Evolutionary conservation across 176 grass and related monocot species (phyloP).

Genomic region (Aegilops bicornis): DNA sequence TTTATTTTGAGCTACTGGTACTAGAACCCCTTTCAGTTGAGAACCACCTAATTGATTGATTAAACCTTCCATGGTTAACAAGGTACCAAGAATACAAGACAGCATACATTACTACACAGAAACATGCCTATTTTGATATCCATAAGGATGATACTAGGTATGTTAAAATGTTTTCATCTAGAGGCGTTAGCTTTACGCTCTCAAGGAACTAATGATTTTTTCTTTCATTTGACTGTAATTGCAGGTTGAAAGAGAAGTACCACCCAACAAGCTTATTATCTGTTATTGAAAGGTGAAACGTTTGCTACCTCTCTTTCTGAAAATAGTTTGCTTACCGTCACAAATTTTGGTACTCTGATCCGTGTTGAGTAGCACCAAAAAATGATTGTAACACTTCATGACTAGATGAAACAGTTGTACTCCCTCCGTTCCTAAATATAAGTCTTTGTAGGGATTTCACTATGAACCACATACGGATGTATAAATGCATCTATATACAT

Average conservation of each 20-base stretch:
- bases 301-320: constrained; percentile 12
- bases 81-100: constrained; percentile 80
- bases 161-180: neutral
- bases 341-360: neutral
- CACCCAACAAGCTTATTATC: constrained; percentile 80
- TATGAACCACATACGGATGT: too few relatives aligned
- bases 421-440: too few relatives aligned
- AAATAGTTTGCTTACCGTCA: neutral
- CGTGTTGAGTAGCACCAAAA: neutral
- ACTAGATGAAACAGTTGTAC: neutral
- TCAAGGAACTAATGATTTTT: constrained; percentile 1
- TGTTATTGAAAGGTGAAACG: constrained; percentile 78
- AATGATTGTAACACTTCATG: neutral
- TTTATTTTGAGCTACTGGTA: constrained; percentile 7
- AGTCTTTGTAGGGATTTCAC: too few relatives aligned
- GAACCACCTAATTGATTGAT: constrained; percentile 1
- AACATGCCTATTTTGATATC: constrained; percentile 75
- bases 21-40: constrained; percentile 2
- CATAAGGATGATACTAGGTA: constrained; percentile 87
- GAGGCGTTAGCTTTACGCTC: neutral
- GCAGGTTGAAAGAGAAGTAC: constrained; percentile 95
- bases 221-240: constrained; percentile 28
- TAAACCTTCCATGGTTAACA: constrained; percentile 31
- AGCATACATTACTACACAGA: constrained; percentile 81
- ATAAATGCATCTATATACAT: too few relatives aligned